Percentiles rank a stretch among this genome's conserved stretches.
Conservation (phyloP, 176 grass and related monocot species). For the Avena atlantica region DNA sequence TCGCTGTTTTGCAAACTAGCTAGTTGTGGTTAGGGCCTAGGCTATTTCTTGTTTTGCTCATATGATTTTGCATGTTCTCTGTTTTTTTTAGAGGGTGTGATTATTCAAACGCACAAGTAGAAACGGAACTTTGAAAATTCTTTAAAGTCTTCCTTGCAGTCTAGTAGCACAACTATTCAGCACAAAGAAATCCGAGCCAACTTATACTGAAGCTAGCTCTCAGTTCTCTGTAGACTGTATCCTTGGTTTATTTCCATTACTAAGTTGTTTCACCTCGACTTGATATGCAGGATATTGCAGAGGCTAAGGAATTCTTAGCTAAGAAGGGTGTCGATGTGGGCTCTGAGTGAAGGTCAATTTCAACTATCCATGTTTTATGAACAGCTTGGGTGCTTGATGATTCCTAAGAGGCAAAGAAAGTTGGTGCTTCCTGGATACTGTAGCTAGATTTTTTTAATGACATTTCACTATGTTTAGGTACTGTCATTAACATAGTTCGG, state of each 20-base stretch:
- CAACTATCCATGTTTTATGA: not conserved
- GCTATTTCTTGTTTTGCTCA: constrained; percentile 17
- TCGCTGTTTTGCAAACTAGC: not conserved
- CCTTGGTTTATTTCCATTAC: not conserved
- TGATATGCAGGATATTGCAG: constrained; percentile 68
- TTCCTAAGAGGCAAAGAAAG: not conserved
- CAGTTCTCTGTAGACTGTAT: not conserved
- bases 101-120: too few species aligned
- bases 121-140: not conserved
- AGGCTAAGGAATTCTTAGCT: constrained; percentile 76
- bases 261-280: constrained; percentile 14
- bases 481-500: too few species aligned
- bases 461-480: not conserved
- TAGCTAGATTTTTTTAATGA: not conserved
- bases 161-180: not conserved
- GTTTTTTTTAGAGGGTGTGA: too few species aligned
- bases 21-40: not conserved
- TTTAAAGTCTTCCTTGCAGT: not conserved
- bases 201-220: not conserved
- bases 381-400: not conserved
- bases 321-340: constrained; percentile 68
- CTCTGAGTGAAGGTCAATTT: constrained; percentile 58
- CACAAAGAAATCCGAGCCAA: not conserved
- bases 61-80: not conserved
- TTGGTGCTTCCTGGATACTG: not conserved